A percentile compares a stretch with the other conserved stretches of the same genome.
Evolutionary conservation across 305 asterid genomes (phyloP).

Genomic region (Salvia sclarea): DNA sequence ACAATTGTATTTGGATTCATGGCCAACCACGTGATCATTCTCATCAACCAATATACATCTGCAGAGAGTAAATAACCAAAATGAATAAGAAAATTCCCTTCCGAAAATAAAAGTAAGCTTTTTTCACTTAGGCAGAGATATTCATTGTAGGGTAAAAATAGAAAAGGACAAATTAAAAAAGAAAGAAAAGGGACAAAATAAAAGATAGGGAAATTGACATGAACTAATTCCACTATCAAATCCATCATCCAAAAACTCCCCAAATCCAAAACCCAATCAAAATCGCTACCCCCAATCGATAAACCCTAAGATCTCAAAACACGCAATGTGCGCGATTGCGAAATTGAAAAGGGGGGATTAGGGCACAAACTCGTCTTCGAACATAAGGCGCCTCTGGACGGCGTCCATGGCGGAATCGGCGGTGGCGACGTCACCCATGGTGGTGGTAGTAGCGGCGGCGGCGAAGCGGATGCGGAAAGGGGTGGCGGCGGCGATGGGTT

Average conservation of each 20-base stretch:
- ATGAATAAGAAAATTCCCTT: background rate
- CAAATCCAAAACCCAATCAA: background rate
- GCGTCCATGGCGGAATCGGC: conserved; percentile 88
- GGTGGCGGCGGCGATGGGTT: background rate
- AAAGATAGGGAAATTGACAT: background rate
- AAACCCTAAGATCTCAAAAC: background rate
- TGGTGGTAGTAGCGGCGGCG: conserved; percentile 29
- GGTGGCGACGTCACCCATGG: conserved; percentile 54
- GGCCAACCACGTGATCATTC: conserved; percentile 85
- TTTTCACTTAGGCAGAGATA: background rate
- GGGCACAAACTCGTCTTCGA: conserved; percentile 82
- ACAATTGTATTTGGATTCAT: conserved; percentile 92
- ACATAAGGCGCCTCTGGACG: conserved; percentile 97
- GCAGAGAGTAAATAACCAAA: conserved; percentile 31
- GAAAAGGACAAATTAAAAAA: background rate
- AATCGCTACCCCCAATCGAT: background rate
- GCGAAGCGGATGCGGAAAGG: conserved; percentile 4
- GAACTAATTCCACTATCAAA: background rate
- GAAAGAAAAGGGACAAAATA: no score
- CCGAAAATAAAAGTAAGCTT: background rate
- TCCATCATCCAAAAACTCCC: background rate
- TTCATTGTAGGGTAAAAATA: background rate
- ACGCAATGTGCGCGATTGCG: background rate
- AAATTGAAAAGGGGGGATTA: background rate
- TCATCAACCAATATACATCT: conserved; percentile 98